Evolutionary conservation across 106 monocot genomes (phyloP).

Genomic region (Hemerocallis citrina): DNA sequence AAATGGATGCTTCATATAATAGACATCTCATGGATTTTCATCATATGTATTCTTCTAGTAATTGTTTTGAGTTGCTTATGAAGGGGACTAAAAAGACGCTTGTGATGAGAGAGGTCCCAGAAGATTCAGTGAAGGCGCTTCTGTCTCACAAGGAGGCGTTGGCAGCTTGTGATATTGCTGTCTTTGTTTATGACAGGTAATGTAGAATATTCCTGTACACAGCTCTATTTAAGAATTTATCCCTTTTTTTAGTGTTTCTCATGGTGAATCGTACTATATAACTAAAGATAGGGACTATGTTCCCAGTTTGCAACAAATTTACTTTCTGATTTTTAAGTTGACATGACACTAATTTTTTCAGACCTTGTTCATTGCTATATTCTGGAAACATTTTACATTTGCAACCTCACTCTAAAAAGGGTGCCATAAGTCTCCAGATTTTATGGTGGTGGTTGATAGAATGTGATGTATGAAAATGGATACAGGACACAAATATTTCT

Average conservation of each 20-base stretch:
- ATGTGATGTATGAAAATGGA: no score
- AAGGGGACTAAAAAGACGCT: constrained; percentile 88
- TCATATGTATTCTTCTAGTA: neutral
- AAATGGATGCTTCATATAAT: neutral
- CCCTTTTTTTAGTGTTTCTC: neutral
- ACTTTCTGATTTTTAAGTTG: neutral
- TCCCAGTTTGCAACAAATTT: neutral
- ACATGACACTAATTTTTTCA: no score
- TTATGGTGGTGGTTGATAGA: no score
- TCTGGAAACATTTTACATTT: no score
- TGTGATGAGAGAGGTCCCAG: constrained; percentile 86
- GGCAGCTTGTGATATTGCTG: constrained; percentile 83
- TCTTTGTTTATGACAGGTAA: constrained; percentile 20
- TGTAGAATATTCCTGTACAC: no score
- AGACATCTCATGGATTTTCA: neutral
- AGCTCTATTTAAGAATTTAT: neutral
- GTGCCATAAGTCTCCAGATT: no score
- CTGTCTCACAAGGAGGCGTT: constrained; percentile 75
- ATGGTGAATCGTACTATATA: neutral
- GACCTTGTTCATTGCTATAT: no score
- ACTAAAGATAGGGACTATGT: neutral
- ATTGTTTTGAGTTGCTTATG: neutral
- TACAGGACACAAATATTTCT: no score
- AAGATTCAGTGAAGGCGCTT: constrained; percentile 58
- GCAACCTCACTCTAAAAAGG: no score